Percentiles rank a stretch among this genome's conserved stretches.
phyloP scores from a whole-genome alignment of 1,284 basidiomycete species.

The Wolfiporia cocos region DNA sequence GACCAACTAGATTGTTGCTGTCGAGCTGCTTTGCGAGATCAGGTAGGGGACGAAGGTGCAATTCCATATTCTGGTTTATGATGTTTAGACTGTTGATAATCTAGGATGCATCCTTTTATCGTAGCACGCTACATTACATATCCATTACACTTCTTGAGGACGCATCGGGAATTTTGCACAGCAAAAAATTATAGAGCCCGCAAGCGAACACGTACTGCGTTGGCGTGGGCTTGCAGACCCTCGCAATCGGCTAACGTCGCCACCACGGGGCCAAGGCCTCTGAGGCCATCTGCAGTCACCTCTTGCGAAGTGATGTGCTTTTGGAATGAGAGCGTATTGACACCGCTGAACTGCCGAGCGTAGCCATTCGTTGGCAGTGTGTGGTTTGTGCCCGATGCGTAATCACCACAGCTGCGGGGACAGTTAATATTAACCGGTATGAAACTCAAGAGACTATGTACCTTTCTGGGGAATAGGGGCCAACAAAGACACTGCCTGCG shows the following conservation, averaged over 20 bases:
- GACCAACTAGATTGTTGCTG: slow-evolving; percentile 50
- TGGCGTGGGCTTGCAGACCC: slow-evolving; percentile 92
- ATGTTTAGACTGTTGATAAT: slow-evolving; percentile 21
- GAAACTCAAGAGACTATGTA: slow-evolving; percentile 27
- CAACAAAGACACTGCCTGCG: slow-evolving; percentile 96
- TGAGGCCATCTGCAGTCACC: slow-evolving; percentile 77
- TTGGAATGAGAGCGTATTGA: slow-evolving; percentile 97
- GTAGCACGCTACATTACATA: slow-evolving; percentile 17
- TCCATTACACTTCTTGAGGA: slow-evolving; percentile 11
- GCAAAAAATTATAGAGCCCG: slow-evolving; percentile 14
- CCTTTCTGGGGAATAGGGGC: slow-evolving; percentile 93
- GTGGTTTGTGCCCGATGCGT: slow-evolving; percentile 98
- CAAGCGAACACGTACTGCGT: slow-evolving; percentile 74
- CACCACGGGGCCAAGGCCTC: slow-evolving; percentile 82
- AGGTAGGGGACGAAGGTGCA: slow-evolving; percentile 14
- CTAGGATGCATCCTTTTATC: slow-evolving; percentile 20
- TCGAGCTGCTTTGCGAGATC: slow-evolving; percentile 10
- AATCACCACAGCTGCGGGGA: slow-evolving; percentile 83
- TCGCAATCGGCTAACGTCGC: slow-evolving; percentile 92
- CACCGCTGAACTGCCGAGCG: slow-evolving; percentile 96
- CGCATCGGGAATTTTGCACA: not conserved
- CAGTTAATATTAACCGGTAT: not conserved
- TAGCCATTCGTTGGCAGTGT: slow-evolving; percentile 94
- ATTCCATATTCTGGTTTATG: slow-evolving; percentile 13
- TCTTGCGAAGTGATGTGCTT: slow-evolving; percentile 98